Conservation (phyloP, 164 flowering plant species). For the Vitis cinerea region DNA sequence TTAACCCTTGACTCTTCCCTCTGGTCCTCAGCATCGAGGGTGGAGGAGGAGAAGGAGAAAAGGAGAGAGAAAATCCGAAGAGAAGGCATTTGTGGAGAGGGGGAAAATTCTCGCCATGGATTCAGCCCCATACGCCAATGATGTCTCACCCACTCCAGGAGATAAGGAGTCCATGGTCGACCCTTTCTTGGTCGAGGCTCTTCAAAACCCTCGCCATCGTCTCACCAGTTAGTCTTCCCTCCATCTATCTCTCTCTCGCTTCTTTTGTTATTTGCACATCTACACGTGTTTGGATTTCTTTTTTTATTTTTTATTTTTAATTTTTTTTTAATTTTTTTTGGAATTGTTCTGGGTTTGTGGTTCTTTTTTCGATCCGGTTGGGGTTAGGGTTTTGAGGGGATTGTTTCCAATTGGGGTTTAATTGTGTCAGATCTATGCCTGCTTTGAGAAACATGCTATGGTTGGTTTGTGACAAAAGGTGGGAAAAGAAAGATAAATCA, state of each 20-base stretch:
- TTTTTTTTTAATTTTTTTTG: neutral
- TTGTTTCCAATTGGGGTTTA: neutral
- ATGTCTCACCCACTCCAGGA: too few relatives aligned
- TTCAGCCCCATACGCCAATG: neutral
- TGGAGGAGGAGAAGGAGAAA: neutral
- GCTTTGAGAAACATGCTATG: too few relatives aligned
- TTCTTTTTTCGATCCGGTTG: neutral
- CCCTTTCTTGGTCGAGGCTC: constrained; percentile 87
- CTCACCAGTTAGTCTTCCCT: constrained; percentile 57
- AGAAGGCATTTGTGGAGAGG: too few relatives aligned
- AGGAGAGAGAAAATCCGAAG: neutral
- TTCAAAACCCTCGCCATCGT: constrained; percentile 95
- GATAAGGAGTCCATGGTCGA: constrained; percentile 52
- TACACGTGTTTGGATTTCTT: neutral
- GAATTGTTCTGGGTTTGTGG: neutral
- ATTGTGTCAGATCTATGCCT: too few relatives aligned
- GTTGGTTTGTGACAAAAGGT: too few relatives aligned
- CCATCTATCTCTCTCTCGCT: neutral
- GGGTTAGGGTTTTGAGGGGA: neutral
- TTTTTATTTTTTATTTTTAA: neutral
- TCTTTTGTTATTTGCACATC: neutral
- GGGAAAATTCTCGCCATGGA: constrained; percentile 1
- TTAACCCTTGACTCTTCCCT: neutral
- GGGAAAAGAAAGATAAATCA: too few relatives aligned
- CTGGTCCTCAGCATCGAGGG: neutral